Conservation (phyloP, 495 filamentous ascomycete species). For the Penicillium mononematosum region DNA sequence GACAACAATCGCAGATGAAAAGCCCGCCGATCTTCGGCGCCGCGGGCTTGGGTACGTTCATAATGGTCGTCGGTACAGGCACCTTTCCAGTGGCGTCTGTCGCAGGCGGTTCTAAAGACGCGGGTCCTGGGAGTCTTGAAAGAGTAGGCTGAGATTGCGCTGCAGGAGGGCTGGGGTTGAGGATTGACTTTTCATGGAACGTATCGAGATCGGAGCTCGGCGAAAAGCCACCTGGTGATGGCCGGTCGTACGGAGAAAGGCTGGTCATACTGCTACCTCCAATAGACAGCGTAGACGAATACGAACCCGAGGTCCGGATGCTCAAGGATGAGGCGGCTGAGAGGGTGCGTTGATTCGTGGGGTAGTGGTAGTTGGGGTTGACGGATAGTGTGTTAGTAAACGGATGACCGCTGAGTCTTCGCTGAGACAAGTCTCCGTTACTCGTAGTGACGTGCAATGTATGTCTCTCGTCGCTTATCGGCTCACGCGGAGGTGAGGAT, state of each 20-base stretch:
- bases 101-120: slow-evolving; percentile 32
- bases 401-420: slow-evolving; percentile 60
- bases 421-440: slow-evolving; percentile 64
- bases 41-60: slow-evolving; percentile 31
- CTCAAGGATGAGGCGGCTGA: slow-evolving; percentile 71
- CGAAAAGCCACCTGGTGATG: slow-evolving; percentile 72
- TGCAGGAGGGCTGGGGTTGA: slow-evolving; percentile 60
- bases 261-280: slow-evolving; percentile 73
- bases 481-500: slow-evolving; percentile 75
- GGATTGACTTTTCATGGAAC: slow-evolving; percentile 41
- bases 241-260: slow-evolving; percentile 65
- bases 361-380: slow-evolving; percentile 56
- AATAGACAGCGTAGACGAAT: slow-evolving; percentile 66
- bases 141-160: slow-evolving; percentile 36
- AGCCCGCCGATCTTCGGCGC: slow-evolving; percentile 44
- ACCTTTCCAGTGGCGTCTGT: slow-evolving; percentile 41
- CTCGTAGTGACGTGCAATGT: slow-evolving; percentile 54
- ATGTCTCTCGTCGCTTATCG: slow-evolving; percentile 65
- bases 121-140: slow-evolving; percentile 20
- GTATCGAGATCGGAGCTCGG: slow-evolving; percentile 57
- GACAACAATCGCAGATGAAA: slow-evolving; percentile 94
- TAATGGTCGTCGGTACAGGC: slow-evolving; percentile 35
- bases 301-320: slow-evolving; percentile 67
- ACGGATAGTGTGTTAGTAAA: slow-evolving; percentile 59
- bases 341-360: slow-evolving; percentile 63